phyloP scores from a whole-genome alignment of 2,329 filamentous ascomycete genomes.

The Alternaria arbusti region DNA sequence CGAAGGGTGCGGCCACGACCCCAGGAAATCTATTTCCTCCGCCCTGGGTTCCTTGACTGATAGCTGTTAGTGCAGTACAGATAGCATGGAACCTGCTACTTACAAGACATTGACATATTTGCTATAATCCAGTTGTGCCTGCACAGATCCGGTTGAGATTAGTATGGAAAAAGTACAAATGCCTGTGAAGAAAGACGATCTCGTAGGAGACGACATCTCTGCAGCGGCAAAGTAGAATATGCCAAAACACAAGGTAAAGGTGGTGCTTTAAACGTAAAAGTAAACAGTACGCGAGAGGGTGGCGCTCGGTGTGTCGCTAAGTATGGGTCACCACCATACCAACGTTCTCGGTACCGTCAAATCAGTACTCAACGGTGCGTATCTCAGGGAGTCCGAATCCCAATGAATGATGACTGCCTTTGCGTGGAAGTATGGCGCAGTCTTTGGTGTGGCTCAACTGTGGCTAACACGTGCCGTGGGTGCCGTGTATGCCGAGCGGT shows the following conservation, averaged over 20 bases:
- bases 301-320: not conserved
- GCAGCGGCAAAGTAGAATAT: not conserved
- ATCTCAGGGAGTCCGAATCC: not conserved
- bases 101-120: conserved; percentile 47
- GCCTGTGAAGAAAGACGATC: not conserved
- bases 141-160: not conserved
- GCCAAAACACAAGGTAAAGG: not conserved
- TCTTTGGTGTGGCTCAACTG: not conserved
- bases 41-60: conserved; percentile 27
- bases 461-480: not conserved
- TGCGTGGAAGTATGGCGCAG: not conserved
- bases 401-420: not conserved
- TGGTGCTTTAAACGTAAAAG: not conserved
- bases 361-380: not conserved
- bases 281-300: not conserved
- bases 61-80: not conserved
- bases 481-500: not conserved
- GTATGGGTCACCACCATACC: not conserved
- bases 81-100: conserved; percentile 7
- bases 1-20: conserved; percentile 47
- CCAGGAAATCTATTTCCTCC: conserved; percentile 49
- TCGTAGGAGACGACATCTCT: not conserved
- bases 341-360: not conserved
- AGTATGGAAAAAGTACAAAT: not conserved
- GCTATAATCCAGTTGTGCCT: conserved; percentile 26